Base-by-base conservation (phyloP, 805 yeast genomes). In the Naumovozyma dairenensis region DNA sequence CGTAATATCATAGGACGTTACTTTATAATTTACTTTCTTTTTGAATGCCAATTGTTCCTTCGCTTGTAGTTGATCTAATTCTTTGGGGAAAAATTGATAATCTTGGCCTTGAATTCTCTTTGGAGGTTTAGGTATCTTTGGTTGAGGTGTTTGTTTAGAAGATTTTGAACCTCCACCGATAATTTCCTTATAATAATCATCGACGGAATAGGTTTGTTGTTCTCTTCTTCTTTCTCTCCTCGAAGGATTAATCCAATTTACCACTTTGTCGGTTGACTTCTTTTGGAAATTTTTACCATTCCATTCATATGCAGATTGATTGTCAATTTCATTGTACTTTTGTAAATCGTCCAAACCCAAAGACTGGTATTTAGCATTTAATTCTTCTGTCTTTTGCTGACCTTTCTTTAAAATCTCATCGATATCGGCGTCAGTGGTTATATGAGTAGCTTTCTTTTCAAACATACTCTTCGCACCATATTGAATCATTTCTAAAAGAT, bases 231-330 rank as follows among this genome's bases (percentile, higher is more conserved):
- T 67, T 39, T 57, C 63, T 37, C 63, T 49, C 27, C 57, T 43
- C 1, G 81, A 63, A 0, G 89, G 92, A 46, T 80, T 80, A 21
- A 80, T 73, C 84, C 87, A 80, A 3, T 69, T 59, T 10, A 39
- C 62, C 1, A 61, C 50, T 21, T 57, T 60, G n/a, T 62, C 60
- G 22, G 45, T 46, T 4, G 42, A 30, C 39, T 60, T 63, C 36
- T 66, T 66, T 26, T 66, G 62, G 38, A 67, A 67, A 34, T 65
- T 63, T 40, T 89, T 86, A 13, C 98, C 98, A 51, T 92, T 86
- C 98, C 98, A 89, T 58, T 87, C 96, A 57, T 89, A 89, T 0
- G 96, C 92, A 1, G 86, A 78, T 16, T 80, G 79, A 44, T 85
- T 94, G 6, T 85, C 80, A 8, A 53, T 28, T 4, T 53, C 63